Percentiles rank a stretch among this genome's conserved stretches.
phyloP scores from a whole-genome alignment of 73 alveolate genomes.

The Paramecium biaurelia region DNA sequence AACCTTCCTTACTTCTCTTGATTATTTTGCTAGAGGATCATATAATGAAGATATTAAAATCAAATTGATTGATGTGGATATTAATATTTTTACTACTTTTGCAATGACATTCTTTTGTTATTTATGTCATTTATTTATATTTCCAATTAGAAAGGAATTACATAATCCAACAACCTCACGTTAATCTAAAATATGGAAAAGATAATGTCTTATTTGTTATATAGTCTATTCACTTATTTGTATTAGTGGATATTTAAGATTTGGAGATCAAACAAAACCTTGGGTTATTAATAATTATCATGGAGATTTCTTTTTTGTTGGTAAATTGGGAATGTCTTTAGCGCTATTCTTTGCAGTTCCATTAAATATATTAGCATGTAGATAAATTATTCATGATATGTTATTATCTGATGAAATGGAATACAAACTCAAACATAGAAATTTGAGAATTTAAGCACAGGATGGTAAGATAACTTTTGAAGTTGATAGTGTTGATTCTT shows the following conservation, averaged over 20 bases:
- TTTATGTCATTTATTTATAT: slow-evolving; percentile 39
- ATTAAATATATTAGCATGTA: slow-evolving; percentile 19
- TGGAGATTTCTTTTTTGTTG: slow-evolving; percentile 6
- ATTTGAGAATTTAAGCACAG: not conserved
- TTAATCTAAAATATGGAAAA: slow-evolving; percentile 19
- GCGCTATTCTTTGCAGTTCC: slow-evolving; percentile 47
- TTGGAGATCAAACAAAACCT: not conserved
- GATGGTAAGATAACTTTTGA: slow-evolving; percentile 31
- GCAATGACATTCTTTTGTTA: slow-evolving; percentile 34
- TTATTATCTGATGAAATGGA: slow-evolving; percentile 49
- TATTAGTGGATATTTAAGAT: slow-evolving; percentile 19
- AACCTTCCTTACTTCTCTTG: not conserved
- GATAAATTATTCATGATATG: slow-evolving; percentile 38
- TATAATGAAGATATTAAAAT: not conserved
- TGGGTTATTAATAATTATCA: slow-evolving; percentile 34
- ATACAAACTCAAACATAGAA: not conserved
- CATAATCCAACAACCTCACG: slow-evolving; percentile 1
- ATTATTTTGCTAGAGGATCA: not conserved
- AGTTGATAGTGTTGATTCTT: slow-evolving; percentile 51
- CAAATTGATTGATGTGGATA: not conserved
- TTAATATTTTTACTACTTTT: slow-evolving; percentile 3
- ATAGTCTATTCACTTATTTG: not conserved
- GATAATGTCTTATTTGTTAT: not conserved
- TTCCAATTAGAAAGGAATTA: slow-evolving; percentile 38
- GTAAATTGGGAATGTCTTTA: slow-evolving; percentile 1